Evolutionary conservation across 768 basidiomycete genomes (phyloP), one percentile per base, ranked within the genome.

Genomic region (Pluteus cervinus): DNA sequence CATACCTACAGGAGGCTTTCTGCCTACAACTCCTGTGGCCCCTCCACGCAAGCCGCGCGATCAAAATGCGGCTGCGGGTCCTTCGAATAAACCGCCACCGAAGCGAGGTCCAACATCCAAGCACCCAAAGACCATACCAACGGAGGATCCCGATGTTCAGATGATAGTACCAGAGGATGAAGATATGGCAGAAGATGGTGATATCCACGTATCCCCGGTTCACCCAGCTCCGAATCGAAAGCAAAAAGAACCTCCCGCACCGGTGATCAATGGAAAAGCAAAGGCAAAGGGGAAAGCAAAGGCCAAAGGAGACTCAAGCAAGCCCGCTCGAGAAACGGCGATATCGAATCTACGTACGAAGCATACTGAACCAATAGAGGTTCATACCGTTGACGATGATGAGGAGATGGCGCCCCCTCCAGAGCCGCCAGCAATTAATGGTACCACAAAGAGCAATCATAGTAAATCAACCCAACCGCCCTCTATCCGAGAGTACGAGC

Each of bases 241-340:
- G 20, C 41, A 44, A 49, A n/a, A 37, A 42, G 21, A 20, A 33
- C 11, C 22, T 26, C 8, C 17, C 32, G 15, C 24, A 36, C 15
- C 35, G 34, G 15, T 20, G 21, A 15, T n/a, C 16, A 62, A 59
- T 43, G 58, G 55, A 24, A 60, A 54, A 43, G 33, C 43, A 17
- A 40, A 38, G 15, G 45, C 39, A 21, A 62, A 61, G 41, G 53
- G 48, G 5, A 69, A 64, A 47, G 56, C 52, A 4, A 65, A 62
- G 28, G 55, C 55, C 2, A 63, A 51, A 33, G 58, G 51, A 34
- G 31, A 53, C 50, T 23, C 55, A 45, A 37, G 29, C 34, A 37
- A 61, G 50, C 26, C 44, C 12, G 35, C 36, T 24, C 16, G 24
- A 21, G 53, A 38, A 40, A 39, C 31, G 15, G 40, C 26, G 5